A percentile compares a stretch with the other conserved stretches of the same genome.
These are phyloP conservation scores for Verbascum thapsus DNA, from an alignment of 257 asterid genomes.

Conservation along the genomic window DNA sequence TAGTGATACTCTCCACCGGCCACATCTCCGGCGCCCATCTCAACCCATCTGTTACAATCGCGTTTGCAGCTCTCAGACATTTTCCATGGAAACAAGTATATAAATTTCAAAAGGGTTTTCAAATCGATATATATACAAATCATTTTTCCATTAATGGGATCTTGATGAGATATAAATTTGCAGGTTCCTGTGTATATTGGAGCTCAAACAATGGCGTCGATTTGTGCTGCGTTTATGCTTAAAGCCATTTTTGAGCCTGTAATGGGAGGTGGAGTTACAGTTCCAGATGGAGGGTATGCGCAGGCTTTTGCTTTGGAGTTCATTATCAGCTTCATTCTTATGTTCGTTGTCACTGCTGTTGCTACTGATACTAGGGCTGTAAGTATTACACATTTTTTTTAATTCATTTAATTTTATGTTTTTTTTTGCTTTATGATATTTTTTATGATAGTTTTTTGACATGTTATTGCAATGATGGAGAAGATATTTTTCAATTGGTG, in stretches of 20 bases:
- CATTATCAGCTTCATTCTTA: constrained; percentile 77
- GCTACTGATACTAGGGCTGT: constrained; percentile 94
- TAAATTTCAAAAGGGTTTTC: neutral
- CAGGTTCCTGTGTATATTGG: constrained; percentile 80
- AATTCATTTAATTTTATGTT: neutral
- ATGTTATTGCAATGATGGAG: neutral
- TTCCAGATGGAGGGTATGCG: constrained; percentile 53
- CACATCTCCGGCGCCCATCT: constrained; percentile 97
- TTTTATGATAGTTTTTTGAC: neutral
- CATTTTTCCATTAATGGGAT: neutral
- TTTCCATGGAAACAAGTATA: constrained; percentile 93
- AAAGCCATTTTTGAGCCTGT: constrained; percentile 63
- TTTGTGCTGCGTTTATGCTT: constrained; percentile 59
- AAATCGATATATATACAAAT: neutral
- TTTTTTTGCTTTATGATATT: neutral
- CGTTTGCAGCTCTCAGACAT: constrained; percentile 86
- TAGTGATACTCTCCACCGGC: constrained; percentile 86
- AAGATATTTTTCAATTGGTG: no score
- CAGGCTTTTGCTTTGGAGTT: constrained; percentile 84
- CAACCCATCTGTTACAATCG: constrained; percentile 84
- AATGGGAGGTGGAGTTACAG: constrained; percentile 88
- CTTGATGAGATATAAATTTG: neutral
- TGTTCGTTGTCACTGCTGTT: constrained; percentile 93
- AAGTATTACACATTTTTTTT: constrained; percentile 34
- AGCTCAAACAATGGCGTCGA: constrained; percentile 73